Conservation (phyloP, 176 grass and related monocot species). For the Leersia perrieri region DNA sequence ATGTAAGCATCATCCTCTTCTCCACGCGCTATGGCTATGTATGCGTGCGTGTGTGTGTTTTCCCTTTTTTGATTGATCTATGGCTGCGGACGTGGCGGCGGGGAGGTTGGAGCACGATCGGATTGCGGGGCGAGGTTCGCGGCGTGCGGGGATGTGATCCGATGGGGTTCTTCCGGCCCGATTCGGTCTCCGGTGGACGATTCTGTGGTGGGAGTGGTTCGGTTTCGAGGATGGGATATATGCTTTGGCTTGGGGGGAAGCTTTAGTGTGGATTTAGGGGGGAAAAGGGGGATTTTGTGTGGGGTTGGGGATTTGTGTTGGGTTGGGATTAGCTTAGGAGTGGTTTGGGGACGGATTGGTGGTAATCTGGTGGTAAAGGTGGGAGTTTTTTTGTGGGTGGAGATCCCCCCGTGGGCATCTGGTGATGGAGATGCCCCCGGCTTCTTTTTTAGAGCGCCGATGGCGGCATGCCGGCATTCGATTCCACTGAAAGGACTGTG, state of each 20-base stretch:
- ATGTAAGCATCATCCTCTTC: slow-evolving; percentile 26
- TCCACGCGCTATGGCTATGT: not conserved
- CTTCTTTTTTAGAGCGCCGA: slow-evolving; percentile 22
- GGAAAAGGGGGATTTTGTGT: not conserved
- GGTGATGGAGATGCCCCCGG: slow-evolving; percentile 24
- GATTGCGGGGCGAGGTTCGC: not conserved
- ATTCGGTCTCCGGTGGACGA: slow-evolving; percentile 22
- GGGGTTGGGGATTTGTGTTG: not conserved
- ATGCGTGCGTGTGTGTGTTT: not conserved
- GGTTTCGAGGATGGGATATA: not conserved
- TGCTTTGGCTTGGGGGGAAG: not conserved
- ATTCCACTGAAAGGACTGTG: slow-evolving; percentile 34
- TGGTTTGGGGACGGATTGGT: slow-evolving; percentile 15
- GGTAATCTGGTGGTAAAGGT: slow-evolving; percentile 23
- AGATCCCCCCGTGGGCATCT: slow-evolving; percentile 34
- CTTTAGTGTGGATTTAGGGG: slow-evolving; percentile 6
- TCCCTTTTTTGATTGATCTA: not conserved
- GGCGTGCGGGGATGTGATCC: not conserved
- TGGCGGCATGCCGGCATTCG: slow-evolving; percentile 35
- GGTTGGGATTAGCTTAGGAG: not conserved
- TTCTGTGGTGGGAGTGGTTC: slow-evolving; percentile 1
- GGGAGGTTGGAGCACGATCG: slow-evolving; percentile 5
- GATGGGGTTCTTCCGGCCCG: not conserved
- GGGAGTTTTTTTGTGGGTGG: slow-evolving; percentile 25
- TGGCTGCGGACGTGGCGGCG: not conserved